Evolutionary conservation across 192 early-diverging fungal genomes (phyloP).

Genomic region (Linnemannia exigua): DNA sequence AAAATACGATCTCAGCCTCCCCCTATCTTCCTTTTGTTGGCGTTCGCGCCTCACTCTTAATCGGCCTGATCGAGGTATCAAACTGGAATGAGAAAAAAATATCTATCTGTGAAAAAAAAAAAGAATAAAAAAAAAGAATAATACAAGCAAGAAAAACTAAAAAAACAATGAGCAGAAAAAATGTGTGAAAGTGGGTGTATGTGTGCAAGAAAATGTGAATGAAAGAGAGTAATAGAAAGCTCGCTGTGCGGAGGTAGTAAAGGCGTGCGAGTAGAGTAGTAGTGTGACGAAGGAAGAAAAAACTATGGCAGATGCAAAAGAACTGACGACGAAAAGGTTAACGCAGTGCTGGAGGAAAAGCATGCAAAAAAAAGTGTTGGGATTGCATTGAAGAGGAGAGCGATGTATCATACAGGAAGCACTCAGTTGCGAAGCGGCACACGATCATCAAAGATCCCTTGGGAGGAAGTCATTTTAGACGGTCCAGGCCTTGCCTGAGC

Average conservation of each 20-base stretch:
- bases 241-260: background rate
- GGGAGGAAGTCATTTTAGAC: conserved; percentile 23
- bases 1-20: background rate
- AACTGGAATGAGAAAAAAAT: background rate
- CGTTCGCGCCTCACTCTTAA: background rate
- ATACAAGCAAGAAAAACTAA: conserved; percentile 6
- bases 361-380: background rate
- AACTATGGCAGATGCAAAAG: background rate
- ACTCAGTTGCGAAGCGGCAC: conserved; percentile 4
- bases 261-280: background rate
- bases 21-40: background rate
- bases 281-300: background rate
- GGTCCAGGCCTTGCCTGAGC: conserved; percentile 42
- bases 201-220: background rate
- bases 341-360: background rate
- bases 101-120: conserved; percentile 5
- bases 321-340: background rate
- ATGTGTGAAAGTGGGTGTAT: background rate
- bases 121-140: background rate
- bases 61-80: background rate
- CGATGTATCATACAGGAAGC: background rate
- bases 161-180: conserved; percentile 13
- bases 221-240: background rate
- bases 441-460: background rate
- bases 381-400: background rate